Conservation (phyloP, 371 early-diverging fungal genomes). For the Apophysomyces ossiformis region DNA sequence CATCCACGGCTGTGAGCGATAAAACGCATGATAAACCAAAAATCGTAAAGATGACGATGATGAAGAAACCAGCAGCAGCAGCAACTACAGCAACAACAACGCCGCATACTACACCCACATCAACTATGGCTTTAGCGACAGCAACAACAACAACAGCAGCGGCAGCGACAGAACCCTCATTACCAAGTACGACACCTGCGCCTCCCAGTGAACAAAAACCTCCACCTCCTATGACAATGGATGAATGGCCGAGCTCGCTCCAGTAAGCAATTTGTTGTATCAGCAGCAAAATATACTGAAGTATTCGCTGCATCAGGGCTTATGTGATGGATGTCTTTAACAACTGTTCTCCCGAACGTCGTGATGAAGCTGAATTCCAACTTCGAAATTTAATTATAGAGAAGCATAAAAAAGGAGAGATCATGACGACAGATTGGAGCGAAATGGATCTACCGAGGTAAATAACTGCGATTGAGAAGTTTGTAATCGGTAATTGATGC, state of each 20-base stretch:
- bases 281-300: not conserved
- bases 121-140: conserved; percentile 10
- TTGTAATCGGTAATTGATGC: not conserved
- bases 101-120: not conserved
- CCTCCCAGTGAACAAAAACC: conserved; percentile 16
- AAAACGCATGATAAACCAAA: conserved; percentile 14
- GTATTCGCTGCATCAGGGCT: conserved; percentile 34
- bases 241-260: conserved; percentile 49
- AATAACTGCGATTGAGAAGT: not conserved
- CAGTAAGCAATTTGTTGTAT: conserved; percentile 28
- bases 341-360: conserved; percentile 49
- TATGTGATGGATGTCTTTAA: conserved; percentile 69
- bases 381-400: conserved; percentile 62
- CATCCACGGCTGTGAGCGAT: conserved; percentile 6
- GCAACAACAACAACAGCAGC: not conserved
- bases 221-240: conserved; percentile 20
- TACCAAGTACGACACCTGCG: no score
- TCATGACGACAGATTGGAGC: conserved; percentile 71
- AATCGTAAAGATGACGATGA: conserved; percentile 17
- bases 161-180: not conserved
- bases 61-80: conserved; percentile 9
- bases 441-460: conserved; percentile 69
- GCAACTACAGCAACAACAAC: conserved; percentile 3
- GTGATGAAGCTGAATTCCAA: conserved; percentile 58
- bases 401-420: conserved; percentile 50